Conservation (phyloP, 768 basidiomycete species). For the Pisolithus microcarpus region DNA sequence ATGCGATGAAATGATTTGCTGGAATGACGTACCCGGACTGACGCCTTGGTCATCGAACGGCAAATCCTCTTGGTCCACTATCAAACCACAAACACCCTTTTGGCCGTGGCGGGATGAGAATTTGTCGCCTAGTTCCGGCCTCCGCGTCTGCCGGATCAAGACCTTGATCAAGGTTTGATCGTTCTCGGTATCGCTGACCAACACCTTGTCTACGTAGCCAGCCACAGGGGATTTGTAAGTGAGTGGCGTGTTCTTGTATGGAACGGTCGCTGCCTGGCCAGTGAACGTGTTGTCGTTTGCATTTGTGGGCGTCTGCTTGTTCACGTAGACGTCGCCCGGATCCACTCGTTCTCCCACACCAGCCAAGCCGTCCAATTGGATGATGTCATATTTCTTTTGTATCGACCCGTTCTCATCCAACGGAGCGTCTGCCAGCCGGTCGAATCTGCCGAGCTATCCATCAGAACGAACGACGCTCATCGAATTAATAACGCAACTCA, state of each 20-base stretch:
- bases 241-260: slow-evolving; percentile 90
- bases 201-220: slow-evolving; percentile 94
- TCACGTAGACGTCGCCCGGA: slow-evolving; percentile 90
- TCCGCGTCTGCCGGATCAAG: slow-evolving; percentile 90
- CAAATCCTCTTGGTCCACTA: slow-evolving; percentile 98
- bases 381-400: slow-evolving; percentile 82
- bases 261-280: slow-evolving; percentile 73
- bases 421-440: slow-evolving; percentile 91
- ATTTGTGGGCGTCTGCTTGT: slow-evolving; percentile 93
- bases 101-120: slow-evolving; percentile 98
- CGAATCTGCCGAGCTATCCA: slow-evolving; percentile 47
- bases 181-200: slow-evolving; percentile 95
- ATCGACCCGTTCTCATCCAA: slow-evolving; percentile 72
- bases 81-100: slow-evolving; percentile 97
- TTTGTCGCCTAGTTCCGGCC: slow-evolving; percentile 97
- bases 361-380: slow-evolving; percentile 88
- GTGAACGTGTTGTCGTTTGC: slow-evolving; percentile 88
- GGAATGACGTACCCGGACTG: slow-evolving; percentile 60
- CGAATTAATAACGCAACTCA: slow-evolving; percentile 38
- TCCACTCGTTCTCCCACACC: slow-evolving; percentile 93
- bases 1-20: slow-evolving; percentile 2
- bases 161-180: slow-evolving; percentile 97
- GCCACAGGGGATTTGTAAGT: slow-evolving; percentile 90
- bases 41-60: slow-evolving; percentile 99
- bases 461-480: slow-evolving; percentile 4